These are phyloP conservation scores for Neurospora discreta DNA, from an alignment of 495 filamentous ascomycete genomes.

Conservation along the genomic window DNA sequence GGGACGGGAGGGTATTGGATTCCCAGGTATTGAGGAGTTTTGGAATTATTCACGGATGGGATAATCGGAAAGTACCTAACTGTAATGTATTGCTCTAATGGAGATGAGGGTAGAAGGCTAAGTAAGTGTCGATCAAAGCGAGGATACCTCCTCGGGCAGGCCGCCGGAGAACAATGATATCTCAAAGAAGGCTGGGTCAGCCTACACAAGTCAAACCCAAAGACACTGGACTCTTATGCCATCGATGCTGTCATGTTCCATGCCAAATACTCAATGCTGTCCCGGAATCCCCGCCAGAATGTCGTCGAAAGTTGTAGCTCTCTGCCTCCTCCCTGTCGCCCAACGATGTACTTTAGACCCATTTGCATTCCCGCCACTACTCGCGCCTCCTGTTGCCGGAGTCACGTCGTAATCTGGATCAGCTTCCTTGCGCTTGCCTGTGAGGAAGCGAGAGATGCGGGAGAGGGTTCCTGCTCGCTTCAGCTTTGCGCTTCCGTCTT, in stretches of 20 bases:
- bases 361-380: neutral
- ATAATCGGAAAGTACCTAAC: neutral
- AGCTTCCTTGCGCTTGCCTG: neutral
- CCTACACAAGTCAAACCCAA: neutral
- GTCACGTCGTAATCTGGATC: neutral
- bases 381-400: neutral
- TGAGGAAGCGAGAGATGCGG: constrained; percentile 1
- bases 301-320: constrained; percentile 13
- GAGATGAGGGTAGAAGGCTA: neutral
- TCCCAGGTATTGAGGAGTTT: constrained; percentile 10
- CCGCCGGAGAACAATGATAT: neutral
- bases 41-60: neutral
- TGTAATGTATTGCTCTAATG: neutral
- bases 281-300: constrained; percentile 3
- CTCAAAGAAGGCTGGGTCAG: neutral
- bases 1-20: constrained; percentile 35
- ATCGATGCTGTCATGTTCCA: neutral
- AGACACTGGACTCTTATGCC: neutral
- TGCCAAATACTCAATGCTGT: neutral
- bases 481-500: neutral
- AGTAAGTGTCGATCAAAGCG: neutral
- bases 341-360: neutral
- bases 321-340: neutral
- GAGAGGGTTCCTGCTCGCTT: constrained; percentile 3
- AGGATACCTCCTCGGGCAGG: neutral